Evolutionary conservation across 345 rosid genomes (phyloP).

Genomic region (Passiflora organensis): DNA sequence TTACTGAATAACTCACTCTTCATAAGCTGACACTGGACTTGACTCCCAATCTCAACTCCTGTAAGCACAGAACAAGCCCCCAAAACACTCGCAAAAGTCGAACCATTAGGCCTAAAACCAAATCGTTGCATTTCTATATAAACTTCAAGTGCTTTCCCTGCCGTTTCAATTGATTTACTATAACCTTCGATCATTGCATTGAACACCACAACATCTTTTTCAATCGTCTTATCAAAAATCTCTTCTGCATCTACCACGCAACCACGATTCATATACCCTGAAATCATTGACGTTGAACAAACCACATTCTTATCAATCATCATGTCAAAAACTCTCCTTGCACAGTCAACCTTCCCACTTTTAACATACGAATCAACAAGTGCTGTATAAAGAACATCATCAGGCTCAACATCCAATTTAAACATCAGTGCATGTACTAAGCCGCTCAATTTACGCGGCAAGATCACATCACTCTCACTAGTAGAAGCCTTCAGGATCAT

Average conservation of each 20-base stretch:
- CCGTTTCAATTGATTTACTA: conserved; percentile 54
- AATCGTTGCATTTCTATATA: conserved; percentile 61
- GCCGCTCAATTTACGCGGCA: conserved; percentile 39
- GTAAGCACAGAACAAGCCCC: conserved; percentile 80
- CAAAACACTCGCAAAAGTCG: conserved; percentile 71
- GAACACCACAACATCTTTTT: conserved; percentile 74
- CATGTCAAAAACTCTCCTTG: conserved; percentile 66
- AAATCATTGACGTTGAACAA: conserved; percentile 85
- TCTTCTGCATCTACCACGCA: conserved; percentile 54
- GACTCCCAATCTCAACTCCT: conserved; percentile 56
- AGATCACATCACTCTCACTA: conserved; percentile 17
- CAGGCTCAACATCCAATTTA: conserved; percentile 47
- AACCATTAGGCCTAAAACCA: conserved; percentile 54
- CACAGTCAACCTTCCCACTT: conserved; percentile 49
- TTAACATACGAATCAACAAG: conserved; percentile 77
- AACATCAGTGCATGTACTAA: conserved; percentile 55
- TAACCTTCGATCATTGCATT: conserved; percentile 96
- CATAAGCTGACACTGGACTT: conserved; percentile 67
- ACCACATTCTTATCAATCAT: conserved; percentile 57
- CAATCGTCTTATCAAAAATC: conserved; percentile 41
- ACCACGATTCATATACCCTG: conserved; percentile 78
- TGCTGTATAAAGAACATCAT: conserved; percentile 71
- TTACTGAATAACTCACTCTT: conserved; percentile 44
- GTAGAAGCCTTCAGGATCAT: conserved; percentile 81
- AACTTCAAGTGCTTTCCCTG: conserved; percentile 44